A percentile compares a stretch with the other conserved stretches of the same genome.
These are phyloP conservation scores for Discostella pseudostelligera DNA, from an alignment of 108 stramenopile genomes.

Conservation along the genomic window DNA sequence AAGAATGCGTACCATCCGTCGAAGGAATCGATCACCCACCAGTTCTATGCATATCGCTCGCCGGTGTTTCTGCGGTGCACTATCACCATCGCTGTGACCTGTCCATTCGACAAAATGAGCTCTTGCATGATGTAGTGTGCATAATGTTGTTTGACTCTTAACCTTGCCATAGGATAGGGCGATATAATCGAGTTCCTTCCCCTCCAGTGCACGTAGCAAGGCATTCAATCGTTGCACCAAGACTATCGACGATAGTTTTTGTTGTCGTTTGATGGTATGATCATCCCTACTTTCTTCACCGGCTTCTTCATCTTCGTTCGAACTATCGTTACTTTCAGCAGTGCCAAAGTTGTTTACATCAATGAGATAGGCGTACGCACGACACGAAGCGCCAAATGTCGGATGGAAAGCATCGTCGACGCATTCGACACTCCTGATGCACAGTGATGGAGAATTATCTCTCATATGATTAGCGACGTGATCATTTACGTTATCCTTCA, in stretches of 20 bases:
- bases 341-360: constrained; percentile 41
- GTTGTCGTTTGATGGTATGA: neutral
- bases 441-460: constrained; percentile 5
- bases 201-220: constrained; percentile 53
- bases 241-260: constrained; percentile 1
- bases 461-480: constrained; percentile 9
- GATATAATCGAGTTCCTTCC: constrained; percentile 57
- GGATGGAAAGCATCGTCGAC: constrained; percentile 65
- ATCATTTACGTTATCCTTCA: constrained; percentile 25
- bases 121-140: constrained; percentile 55
- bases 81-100: neutral
- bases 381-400: constrained; percentile 61
- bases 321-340: neutral
- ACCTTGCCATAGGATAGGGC: constrained; percentile 72
- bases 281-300: neutral
- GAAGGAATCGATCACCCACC: constrained; percentile 75
- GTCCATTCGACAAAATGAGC: constrained; percentile 47
- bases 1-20: constrained; percentile 75
- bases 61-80: neutral
- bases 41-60: constrained; percentile 66
- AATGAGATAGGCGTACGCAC: constrained; percentile 73
- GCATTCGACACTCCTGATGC: constrained; percentile 30
- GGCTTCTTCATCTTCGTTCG: neutral
- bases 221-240: constrained; percentile 40
- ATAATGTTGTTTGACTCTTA: constrained; percentile 63